Percentiles rank a stretch among this genome's conserved stretches.
phyloP scores from a whole-genome alignment of 2,329 filamentous ascomycete species.

The Fusarium pseudoanthophilum region DNA sequence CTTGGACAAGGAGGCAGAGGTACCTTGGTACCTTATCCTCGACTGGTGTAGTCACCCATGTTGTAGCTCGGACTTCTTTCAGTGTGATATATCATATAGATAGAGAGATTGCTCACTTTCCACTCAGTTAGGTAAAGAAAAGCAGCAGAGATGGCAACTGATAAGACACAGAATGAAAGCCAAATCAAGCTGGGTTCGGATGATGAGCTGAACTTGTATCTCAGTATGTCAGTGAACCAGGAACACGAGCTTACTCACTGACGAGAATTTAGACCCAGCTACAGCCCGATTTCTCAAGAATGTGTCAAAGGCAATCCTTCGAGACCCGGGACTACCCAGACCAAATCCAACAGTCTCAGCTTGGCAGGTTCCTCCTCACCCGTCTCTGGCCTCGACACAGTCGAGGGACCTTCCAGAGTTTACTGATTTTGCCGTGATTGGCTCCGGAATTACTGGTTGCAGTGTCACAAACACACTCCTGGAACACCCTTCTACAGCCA shows the following conservation, averaged over 20 bases:
- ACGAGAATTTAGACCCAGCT: neutral
- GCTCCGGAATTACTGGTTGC: slow-evolving; percentile 48
- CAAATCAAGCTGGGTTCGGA: neutral
- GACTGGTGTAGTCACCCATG: neutral
- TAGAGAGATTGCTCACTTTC: neutral
- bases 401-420: slow-evolving; percentile 29
- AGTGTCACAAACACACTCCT: slow-evolving; percentile 43
- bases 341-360: slow-evolving; percentile 39
- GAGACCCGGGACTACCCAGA: slow-evolving; percentile 42
- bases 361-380: slow-evolving; percentile 44
- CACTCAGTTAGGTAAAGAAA: no score
- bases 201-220: neutral
- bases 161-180: neutral
- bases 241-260: no score
- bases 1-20: neutral
- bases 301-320: neutral
- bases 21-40: neutral
- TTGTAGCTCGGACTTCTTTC: neutral
- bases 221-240: neutral
- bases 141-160: neutral
- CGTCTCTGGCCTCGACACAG: slow-evolving; percentile 35
- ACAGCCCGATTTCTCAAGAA: neutral
- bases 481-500: slow-evolving; percentile 15
- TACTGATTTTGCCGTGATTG: slow-evolving; percentile 45
- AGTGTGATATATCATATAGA: neutral